These are phyloP conservation scores for Beauveria scarabaeidicola DNA, from an alignment of 2,329 filamentous ascomycete species.

Conservation along the genomic window DNA sequence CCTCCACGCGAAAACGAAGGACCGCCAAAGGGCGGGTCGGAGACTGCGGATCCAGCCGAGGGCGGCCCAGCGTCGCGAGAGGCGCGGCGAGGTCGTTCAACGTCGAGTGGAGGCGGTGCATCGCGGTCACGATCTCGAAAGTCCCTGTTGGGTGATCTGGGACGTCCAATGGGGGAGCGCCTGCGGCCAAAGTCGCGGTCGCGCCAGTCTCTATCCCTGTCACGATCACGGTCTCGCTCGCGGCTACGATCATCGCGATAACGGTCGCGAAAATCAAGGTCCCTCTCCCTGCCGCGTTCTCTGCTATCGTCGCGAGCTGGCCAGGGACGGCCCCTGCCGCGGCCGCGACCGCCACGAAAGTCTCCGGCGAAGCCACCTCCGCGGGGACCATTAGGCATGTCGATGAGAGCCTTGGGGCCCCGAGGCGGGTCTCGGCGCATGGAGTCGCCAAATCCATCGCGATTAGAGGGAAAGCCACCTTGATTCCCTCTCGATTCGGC, in stretches of 20 bases:
- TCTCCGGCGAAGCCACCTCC: conserved; percentile 54
- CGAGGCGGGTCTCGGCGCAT: conserved; percentile 63
- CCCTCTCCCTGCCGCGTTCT: conserved; percentile 51
- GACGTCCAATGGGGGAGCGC: conserved; percentile 50
- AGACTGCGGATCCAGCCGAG: conserved; percentile 62
- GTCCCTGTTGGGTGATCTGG: conserved; percentile 59
- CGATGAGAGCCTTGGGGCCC: conserved; percentile 71
- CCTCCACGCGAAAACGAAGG: conserved; percentile 46
- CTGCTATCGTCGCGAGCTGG: conserved; percentile 50
- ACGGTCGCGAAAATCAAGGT: conserved; percentile 49
- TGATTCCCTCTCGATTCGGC: conserved; percentile 48
- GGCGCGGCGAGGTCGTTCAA: conserved; percentile 56
- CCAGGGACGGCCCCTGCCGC: conserved; percentile 51
- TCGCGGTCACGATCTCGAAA: conserved; percentile 53
- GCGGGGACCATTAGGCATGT: conserved; percentile 58
- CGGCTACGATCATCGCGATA: conserved; percentile 53
- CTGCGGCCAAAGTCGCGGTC: conserved; percentile 36
- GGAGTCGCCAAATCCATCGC: conserved; percentile 49
- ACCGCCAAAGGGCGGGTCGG: conserved; percentile 53
- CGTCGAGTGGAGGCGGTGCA: conserved; percentile 54
- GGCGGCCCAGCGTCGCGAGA: conserved; percentile 63
- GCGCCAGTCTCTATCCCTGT: conserved; percentile 41
- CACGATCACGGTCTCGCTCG: conserved; percentile 49
- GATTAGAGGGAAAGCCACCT: conserved; percentile 50
- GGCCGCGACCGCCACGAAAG: conserved; percentile 45